phyloP scores from a whole-genome alignment of 2,329 filamentous ascomycete genomes.

The Beauveria australis region DNA sequence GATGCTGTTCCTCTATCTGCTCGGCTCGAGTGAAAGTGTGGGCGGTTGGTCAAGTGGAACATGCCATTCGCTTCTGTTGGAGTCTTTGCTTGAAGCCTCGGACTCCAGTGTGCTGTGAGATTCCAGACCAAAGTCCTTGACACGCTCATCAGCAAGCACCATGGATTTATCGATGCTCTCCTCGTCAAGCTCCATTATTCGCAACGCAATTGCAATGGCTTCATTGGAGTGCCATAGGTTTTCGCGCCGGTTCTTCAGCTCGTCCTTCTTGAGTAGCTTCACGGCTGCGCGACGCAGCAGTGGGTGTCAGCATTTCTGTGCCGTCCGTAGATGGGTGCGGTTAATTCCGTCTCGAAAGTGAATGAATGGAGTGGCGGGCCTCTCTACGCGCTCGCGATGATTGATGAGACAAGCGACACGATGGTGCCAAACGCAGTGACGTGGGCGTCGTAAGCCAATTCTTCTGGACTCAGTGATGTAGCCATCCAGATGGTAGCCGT shows the following conservation, averaged over 20 bases:
- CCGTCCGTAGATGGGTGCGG: constrained; percentile 33
- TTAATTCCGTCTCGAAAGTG: constrained; percentile 34
- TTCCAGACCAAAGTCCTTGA: background rate
- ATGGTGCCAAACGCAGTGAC: constrained; percentile 28
- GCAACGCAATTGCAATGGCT: constrained; percentile 24
- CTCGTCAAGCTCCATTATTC: constrained; percentile 31
- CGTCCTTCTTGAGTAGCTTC: constrained; percentile 24
- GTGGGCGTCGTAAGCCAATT: constrained; percentile 28
- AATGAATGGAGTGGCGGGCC: constrained; percentile 21
- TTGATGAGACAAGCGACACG: constrained; percentile 25
- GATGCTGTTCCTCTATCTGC: background rate
- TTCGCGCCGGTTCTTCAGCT: constrained; percentile 26
- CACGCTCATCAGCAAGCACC: background rate
- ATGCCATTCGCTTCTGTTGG: background rate
- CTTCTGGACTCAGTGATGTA: constrained; percentile 21
- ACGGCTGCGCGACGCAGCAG: constrained; percentile 30
- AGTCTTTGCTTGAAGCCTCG: background rate
- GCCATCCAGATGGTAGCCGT: constrained; percentile 26
- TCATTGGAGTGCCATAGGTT: constrained; percentile 30
- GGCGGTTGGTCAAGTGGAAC: constrained; percentile 1
- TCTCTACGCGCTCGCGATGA: constrained; percentile 16
- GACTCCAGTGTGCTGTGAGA: background rate
- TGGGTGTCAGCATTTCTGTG: constrained; percentile 33
- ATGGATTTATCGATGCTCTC: background rate
- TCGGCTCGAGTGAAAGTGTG: background rate